phyloP scores from a whole-genome alignment of 345 rosid species.

The Acer saccharum region DNA sequence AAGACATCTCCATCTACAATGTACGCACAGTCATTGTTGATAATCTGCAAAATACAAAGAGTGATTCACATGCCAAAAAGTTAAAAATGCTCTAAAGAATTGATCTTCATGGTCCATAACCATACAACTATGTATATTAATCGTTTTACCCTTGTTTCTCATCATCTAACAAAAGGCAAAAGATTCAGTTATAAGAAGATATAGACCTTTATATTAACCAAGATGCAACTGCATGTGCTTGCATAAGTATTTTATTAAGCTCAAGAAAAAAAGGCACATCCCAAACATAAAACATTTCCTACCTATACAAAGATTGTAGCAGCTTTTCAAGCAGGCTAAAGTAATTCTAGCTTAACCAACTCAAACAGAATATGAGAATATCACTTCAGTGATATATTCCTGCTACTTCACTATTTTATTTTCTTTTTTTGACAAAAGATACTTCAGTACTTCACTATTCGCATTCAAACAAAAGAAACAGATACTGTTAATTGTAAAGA shows the following conservation, averaged over 20 bases:
- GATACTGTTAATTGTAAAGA: neutral
- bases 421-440: no score
- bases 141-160: neutral
- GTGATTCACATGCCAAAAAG: neutral
- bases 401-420: neutral
- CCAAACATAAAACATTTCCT: no score
- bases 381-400: neutral
- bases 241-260: neutral
- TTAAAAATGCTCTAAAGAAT: neutral
- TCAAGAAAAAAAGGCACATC: neutral
- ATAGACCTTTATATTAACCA: neutral
- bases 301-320: neutral
- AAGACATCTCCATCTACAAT: conserved; percentile 79
- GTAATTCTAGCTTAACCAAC: neutral
- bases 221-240: neutral
- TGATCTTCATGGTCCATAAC: neutral
- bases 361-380: neutral
- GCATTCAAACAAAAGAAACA: neutral
- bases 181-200: neutral
- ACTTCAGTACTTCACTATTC: neutral
- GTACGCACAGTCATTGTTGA: conserved; percentile 72
- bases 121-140: neutral
- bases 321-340: neutral
- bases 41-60: conserved; percentile 56
- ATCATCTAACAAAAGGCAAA: neutral